Evolutionary conservation across 2,329 filamentous ascomycete species (phyloP).

Genomic region (Endocalyx cinctus): DNA sequence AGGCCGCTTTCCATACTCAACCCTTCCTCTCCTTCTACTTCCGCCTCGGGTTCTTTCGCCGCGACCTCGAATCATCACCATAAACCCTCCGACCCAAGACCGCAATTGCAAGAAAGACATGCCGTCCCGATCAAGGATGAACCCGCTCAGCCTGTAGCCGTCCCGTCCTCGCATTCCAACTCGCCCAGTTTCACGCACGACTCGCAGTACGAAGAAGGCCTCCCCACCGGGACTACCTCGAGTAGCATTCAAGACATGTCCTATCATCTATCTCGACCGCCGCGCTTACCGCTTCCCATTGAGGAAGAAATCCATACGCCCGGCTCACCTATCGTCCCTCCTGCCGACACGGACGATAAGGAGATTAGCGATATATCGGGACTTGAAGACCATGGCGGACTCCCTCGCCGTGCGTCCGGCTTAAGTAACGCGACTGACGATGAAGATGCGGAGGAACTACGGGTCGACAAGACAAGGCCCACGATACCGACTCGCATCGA

Average conservation of each 20-base stretch:
- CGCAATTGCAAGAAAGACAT: conserved; percentile 28
- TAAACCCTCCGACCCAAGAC: conserved; percentile 23
- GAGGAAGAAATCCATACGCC: conserved; percentile 87
- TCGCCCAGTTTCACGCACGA: conserved; percentile 26
- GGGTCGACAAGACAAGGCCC: conserved; percentile 68
- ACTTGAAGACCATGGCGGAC: conserved; percentile 42
- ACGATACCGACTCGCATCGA: conserved; percentile 81
- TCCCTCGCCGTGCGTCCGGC: conserved; percentile 52
- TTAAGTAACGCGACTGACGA: conserved; percentile 68
- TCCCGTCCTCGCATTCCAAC: conserved; percentile 37
- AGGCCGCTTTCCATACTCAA: conserved; percentile 46
- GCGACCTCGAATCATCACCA: conserved; percentile 25
- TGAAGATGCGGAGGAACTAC: conserved; percentile 71
- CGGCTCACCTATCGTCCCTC: conserved; percentile 80
- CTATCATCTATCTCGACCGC: conserved; percentile 63
- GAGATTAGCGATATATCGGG: conserved; percentile 49
- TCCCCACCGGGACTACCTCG: conserved; percentile 43
- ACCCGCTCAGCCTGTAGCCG: conserved; percentile 55
- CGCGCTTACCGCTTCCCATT: conserved; percentile 85
- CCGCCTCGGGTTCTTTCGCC: no score
- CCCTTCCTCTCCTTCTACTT: conserved; percentile 44
- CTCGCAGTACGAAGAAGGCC: conserved; percentile 33
- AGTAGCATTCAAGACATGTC: conserved; percentile 60
- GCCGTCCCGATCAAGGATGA: conserved; percentile 29
- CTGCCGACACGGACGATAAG: conserved; percentile 52